A percentile compares a stretch with the other conserved stretches of the same genome.
Conservation (phyloP, 2,329 filamentous ascomycete species). For the Pseudocercospora pini-densiflorae region DNA sequence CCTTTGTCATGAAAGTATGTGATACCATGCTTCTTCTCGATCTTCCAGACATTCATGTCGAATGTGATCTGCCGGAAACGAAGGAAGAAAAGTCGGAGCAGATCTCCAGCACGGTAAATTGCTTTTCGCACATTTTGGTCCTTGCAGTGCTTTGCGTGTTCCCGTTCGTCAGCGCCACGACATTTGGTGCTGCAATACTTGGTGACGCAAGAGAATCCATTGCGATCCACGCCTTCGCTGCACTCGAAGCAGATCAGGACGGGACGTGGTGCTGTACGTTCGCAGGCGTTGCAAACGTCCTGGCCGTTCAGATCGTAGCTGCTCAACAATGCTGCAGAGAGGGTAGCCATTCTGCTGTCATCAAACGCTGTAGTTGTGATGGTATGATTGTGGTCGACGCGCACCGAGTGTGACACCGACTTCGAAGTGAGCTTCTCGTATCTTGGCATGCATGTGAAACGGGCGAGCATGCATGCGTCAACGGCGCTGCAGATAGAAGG, state of each 20-base stretch:
- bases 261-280: neutral
- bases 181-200: slow-evolving; percentile 23
- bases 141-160: slow-evolving; percentile 5
- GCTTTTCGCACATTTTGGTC: slow-evolving; percentile 15
- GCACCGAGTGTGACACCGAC: too few relatives aligned
- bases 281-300: slow-evolving; percentile 6
- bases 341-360: neutral
- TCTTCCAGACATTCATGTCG: slow-evolving; percentile 10
- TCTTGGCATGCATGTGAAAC: neutral
- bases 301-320: too few relatives aligned
- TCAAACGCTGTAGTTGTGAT: too few relatives aligned
- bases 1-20: neutral
- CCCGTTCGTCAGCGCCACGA: neutral
- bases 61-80: slow-evolving; percentile 14
- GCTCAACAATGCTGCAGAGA: too few relatives aligned
- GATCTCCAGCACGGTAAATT: slow-evolving; percentile 28
- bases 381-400: too few relatives aligned
- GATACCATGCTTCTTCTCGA: slow-evolving; percentile 9
- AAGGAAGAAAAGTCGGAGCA: slow-evolving; percentile 27
- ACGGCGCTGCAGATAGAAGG: neutral
- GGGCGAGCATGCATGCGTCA: neutral
- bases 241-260: slow-evolving; percentile 14
- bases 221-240: slow-evolving; percentile 3
- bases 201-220: neutral
- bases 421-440: neutral